Evolutionary conservation across 2,329 filamentous ascomycete species (phyloP).

Genomic region (Aaosphaeria pasadenensis): DNA sequence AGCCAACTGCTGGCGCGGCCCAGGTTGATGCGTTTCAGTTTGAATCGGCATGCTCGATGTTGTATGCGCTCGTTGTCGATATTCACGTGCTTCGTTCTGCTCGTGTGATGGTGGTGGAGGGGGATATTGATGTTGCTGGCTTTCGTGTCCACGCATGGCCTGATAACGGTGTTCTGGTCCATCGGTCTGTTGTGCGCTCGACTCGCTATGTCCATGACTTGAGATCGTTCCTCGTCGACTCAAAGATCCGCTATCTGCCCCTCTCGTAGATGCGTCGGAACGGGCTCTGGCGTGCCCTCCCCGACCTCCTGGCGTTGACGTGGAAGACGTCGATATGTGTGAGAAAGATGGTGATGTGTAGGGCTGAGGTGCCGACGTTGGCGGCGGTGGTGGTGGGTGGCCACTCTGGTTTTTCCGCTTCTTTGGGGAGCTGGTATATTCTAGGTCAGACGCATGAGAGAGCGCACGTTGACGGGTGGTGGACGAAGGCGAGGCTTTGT

Average conservation of each 20-base stretch:
- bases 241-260: conserved; percentile 27
- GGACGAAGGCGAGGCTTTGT: conserved; percentile 40
- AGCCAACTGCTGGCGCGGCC: conserved; percentile 25
- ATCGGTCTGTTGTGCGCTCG: conserved; percentile 14
- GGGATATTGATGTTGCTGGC: neutral
- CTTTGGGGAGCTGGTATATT: conserved; percentile 72
- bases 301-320: conserved; percentile 56
- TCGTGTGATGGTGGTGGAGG: conserved; percentile 14
- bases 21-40: conserved; percentile 33
- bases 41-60: conserved; percentile 23
- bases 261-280: conserved; percentile 58
- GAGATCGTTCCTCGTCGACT: conserved; percentile 33
- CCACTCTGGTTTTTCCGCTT: conserved; percentile 72
- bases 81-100: conserved; percentile 19
- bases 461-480: conserved; percentile 48
- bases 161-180: neutral
- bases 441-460: conserved; percentile 51
- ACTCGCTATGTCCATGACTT: conserved; percentile 26
- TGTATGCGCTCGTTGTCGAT: conserved; percentile 22
- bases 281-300: conserved; percentile 62
- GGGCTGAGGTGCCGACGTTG: conserved; percentile 47
- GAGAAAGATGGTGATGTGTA: conserved; percentile 53
- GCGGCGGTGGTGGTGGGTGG: conserved; percentile 51
- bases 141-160: neutral
- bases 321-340: conserved; percentile 54